Conservation (phyloP, 2,329 filamentous ascomycete species). For the Cephalotrichum gorgonifer region DNA sequence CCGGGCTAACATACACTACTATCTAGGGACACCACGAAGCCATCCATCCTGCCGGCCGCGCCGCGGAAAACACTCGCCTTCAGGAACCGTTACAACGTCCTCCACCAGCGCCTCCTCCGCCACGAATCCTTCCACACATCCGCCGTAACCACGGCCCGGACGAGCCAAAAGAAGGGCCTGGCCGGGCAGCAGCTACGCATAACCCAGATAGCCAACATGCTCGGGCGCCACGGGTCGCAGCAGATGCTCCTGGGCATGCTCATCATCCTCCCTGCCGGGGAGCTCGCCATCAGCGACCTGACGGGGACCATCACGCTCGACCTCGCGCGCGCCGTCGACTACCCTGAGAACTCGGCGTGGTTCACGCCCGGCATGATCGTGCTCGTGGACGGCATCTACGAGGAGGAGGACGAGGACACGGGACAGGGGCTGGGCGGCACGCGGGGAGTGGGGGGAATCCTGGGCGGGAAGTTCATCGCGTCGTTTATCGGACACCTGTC, state of each 20-base stretch:
- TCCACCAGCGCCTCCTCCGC: constrained; percentile 82
- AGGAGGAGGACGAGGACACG: constrained; percentile 71
- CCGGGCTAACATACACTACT: no score
- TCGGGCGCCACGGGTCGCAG: constrained; percentile 70
- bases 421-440: constrained; percentile 64
- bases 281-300: constrained; percentile 72
- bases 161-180: constrained; percentile 8
- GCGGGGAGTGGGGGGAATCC: constrained; percentile 76
- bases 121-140: constrained; percentile 90
- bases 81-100: constrained; percentile 81
- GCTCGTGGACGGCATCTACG: constrained; percentile 89
- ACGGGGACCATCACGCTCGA: constrained; percentile 84
- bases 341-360: constrained; percentile 81
- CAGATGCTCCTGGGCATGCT: constrained; percentile 84
- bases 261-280: constrained; percentile 68
- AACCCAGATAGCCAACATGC: constrained; percentile 68
- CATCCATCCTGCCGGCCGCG: constrained; percentile 64
- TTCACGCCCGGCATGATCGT: constrained; percentile 95
- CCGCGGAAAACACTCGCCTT: constrained; percentile 78
- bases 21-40: constrained; percentile 48
- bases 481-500: constrained; percentile 89
- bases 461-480: constrained; percentile 84
- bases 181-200: constrained; percentile 66
- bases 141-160: constrained; percentile 52
- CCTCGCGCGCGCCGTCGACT: constrained; percentile 65